Percentiles rank a stretch among this genome's conserved stretches.
Conservation (phyloP, 2,329 filamentous ascomycete genomes). For the Diaporthe batatas region DNA sequence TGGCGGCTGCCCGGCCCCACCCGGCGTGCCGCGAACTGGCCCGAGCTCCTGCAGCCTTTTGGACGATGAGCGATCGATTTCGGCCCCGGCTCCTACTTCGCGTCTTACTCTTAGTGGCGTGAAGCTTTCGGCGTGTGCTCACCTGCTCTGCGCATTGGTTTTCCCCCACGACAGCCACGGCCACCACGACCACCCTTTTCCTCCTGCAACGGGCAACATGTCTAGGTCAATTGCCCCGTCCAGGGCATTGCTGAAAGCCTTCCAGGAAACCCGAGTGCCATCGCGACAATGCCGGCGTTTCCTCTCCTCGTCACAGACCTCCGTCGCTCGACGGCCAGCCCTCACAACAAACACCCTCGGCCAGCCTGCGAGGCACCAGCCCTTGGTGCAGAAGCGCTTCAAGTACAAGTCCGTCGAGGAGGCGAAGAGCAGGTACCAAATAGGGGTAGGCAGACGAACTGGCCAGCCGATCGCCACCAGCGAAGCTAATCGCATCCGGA, state of each 20-base stretch:
- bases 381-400: slow-evolving; percentile 54
- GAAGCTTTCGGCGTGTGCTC: neutral
- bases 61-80: slow-evolving; percentile 14
- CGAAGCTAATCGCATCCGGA: slow-evolving; percentile 38
- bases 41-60: slow-evolving; percentile 40
- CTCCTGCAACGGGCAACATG: slow-evolving; percentile 50
- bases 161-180: neutral
- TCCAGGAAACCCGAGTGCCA: slow-evolving; percentile 48
- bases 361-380: slow-evolving; percentile 44
- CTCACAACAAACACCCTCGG: slow-evolving; percentile 41
- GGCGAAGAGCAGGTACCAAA: slow-evolving; percentile 69
- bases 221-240: slow-evolving; percentile 54
- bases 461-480: neutral
- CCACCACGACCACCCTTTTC: neutral
- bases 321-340: slow-evolving; percentile 44
- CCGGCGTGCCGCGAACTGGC: slow-evolving; percentile 23
- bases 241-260: slow-evolving; percentile 52
- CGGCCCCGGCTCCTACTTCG: slow-evolving; percentile 5
- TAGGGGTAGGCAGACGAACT: slow-evolving; percentile 59
- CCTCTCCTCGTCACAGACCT: slow-evolving; percentile 52
- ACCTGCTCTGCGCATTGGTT: neutral
- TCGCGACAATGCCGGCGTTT: slow-evolving; percentile 58
- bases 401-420: slow-evolving; percentile 69
- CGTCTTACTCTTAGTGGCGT: slow-evolving; percentile 26
- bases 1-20: slow-evolving; percentile 26